Percentiles rank a stretch among this genome's conserved stretches.
Conservation (phyloP, 768 basidiomycete species). For the Termitomyces sp. region DNA sequence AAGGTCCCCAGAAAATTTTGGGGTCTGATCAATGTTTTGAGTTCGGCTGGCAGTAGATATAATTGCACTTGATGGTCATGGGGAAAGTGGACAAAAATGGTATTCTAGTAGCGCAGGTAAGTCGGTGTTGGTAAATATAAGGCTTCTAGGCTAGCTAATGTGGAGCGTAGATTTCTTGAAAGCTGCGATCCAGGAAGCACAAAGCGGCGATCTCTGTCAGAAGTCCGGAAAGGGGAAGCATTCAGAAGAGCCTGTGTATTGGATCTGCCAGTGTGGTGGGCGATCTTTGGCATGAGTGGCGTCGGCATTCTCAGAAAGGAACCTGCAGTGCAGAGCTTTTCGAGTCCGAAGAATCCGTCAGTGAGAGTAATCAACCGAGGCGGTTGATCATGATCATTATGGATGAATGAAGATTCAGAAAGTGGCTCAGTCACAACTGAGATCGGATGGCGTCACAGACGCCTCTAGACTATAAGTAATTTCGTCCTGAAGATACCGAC, state of each 20-base stretch:
- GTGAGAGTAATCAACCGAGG: neutral
- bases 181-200: neutral
- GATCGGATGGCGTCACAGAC: neutral
- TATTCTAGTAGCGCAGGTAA: neutral
- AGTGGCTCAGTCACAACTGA: neutral
- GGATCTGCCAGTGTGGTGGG: neutral
- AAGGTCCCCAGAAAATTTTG: neutral
- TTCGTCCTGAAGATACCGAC: neutral
- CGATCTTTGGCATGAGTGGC: neutral
- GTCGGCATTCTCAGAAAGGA: neutral
- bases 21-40: neutral
- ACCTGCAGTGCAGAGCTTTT: neutral
- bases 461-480: neutral
- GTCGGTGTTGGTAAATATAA: neutral
- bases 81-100: too few relatives aligned
- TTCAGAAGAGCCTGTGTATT: too few relatives aligned
- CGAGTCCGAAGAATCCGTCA: too few relatives aligned
- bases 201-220: neutral
- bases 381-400: too few relatives aligned
- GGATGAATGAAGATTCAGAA: neutral
- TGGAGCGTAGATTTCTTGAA: neutral
- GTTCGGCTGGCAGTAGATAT: neutral
- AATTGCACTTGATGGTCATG: neutral
- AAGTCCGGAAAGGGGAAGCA: neutral
- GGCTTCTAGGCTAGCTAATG: neutral